A percentile compares a stretch with the other conserved stretches of the same genome.
Conservation (phyloP, 31 red algal species). For the Asparagopsis taxiformis region DNA sequence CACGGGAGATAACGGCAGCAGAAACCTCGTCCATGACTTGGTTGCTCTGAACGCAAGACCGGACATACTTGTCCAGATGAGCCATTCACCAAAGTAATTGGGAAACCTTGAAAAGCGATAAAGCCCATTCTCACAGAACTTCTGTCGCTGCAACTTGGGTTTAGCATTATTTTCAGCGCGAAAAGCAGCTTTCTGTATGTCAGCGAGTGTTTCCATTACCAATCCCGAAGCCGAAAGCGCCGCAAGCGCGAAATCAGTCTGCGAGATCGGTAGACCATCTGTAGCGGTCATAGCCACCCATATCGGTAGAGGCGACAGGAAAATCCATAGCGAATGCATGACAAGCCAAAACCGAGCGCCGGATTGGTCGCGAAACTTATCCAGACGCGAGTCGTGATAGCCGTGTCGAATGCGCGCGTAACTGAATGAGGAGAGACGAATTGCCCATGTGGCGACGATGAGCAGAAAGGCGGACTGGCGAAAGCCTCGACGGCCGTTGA, state of each 20-base stretch:
- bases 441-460: not conserved
- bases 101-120: conserved; percentile 3
- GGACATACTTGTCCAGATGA: not conserved
- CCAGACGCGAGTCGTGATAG: conserved; percentile 1
- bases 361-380: not conserved
- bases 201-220: conserved; percentile 1
- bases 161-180: not conserved
- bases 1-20: conserved; percentile 4
- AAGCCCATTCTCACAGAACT: conserved; percentile 1
- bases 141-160: not conserved
- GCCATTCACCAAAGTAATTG: conserved; percentile 20
- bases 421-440: conserved; percentile 8
- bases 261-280: not conserved
- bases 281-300: conserved; percentile 3
- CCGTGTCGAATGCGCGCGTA: not conserved
- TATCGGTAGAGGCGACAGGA: not conserved
- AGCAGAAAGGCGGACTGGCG: conserved; percentile 1
- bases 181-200: conserved; percentile 4
- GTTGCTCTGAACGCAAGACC: not conserved
- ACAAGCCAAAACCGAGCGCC: not conserved
- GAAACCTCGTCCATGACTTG: not conserved
- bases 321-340: conserved; percentile 9
- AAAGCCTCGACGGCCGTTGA: no score
- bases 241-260: not conserved
- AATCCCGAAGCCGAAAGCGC: not conserved